phyloP scores from a whole-genome alignment of 495 filamentous ascomycete species.

The Daldinia grandis region DNA sequence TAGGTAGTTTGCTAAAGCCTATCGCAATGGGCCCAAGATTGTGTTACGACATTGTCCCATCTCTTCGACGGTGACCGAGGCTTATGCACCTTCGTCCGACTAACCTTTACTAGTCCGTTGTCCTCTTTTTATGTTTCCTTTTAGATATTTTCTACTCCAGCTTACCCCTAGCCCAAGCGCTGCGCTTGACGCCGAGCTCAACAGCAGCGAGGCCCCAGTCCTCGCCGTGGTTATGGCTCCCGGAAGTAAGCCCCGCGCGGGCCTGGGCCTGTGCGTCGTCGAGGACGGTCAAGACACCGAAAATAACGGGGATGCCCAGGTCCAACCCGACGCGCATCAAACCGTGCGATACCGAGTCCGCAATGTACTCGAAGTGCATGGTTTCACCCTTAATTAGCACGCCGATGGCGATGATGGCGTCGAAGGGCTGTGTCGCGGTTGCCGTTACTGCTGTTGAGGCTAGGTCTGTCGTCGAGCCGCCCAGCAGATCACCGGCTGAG shows the following conservation, averaged over 20 bases:
- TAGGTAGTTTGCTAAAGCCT: background rate
- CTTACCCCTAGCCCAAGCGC: conserved; percentile 71
- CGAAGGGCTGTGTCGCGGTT: conserved; percentile 69
- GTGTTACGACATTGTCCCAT: background rate
- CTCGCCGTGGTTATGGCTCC: conserved; percentile 83
- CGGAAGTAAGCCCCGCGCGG: conserved; percentile 76
- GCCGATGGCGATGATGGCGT: conserved; percentile 93
- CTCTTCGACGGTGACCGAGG: background rate
- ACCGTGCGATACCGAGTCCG: conserved; percentile 87
- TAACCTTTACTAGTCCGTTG: background rate
- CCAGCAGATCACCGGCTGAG: conserved; percentile 82
- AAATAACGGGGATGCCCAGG: conserved; percentile 85
- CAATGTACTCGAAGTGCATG: conserved; percentile 98
- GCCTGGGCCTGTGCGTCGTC: conserved; percentile 86
- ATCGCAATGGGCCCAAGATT: background rate
- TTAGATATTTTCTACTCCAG: conserved; percentile 50
- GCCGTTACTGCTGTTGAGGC: conserved; percentile 44
- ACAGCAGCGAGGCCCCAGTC: conserved; percentile 85
- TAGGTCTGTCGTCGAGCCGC: conserved; percentile 71
- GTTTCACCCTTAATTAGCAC: conserved; percentile 98
- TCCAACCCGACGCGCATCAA: conserved; percentile 95
- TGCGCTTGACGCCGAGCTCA: conserved; percentile 76
- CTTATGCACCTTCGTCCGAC: background rate
- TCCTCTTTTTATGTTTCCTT: background rate
- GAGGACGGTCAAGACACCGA: conserved; percentile 90